Conservation (phyloP, 352 stramenopile species). For the Heterotrichella gracilis region DNA sequence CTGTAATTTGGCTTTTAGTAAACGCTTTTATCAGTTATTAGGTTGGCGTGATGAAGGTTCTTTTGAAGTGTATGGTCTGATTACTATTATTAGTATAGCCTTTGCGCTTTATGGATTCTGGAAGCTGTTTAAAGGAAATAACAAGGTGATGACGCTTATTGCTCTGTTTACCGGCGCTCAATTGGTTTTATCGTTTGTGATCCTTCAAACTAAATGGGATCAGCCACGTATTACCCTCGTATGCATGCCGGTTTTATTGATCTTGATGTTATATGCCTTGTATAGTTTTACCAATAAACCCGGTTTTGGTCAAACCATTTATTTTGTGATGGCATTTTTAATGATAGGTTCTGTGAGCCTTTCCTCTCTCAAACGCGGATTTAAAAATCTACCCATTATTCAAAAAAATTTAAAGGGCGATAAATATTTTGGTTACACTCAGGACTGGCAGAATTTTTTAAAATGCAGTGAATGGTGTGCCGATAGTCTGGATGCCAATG, state of each 20-base stretch:
- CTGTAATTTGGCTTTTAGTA: background rate
- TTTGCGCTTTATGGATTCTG: background rate
- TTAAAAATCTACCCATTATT: background rate
- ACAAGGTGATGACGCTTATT: background rate
- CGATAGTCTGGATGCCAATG: background rate
- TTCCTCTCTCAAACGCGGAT: background rate
- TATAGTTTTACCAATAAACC: background rate
- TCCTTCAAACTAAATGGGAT: background rate
- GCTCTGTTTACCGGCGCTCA: background rate
- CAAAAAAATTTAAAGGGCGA: background rate
- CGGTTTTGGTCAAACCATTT: background rate
- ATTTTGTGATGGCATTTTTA: background rate
- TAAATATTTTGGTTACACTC: slow-evolving; percentile 5
- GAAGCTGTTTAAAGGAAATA: background rate
- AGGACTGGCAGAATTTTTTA: background rate
- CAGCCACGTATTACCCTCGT: background rate
- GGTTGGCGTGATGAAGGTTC: background rate
- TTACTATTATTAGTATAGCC: background rate
- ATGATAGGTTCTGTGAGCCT: background rate
- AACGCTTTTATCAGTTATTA: background rate
- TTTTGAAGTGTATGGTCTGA: background rate
- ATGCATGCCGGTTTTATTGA: background rate
- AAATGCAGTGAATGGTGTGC: background rate
- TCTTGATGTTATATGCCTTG: background rate
- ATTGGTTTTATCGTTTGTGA: background rate